phyloP scores from a whole-genome alignment of 1,284 basidiomycete genomes.

The Wolfiporia cocos region DNA sequence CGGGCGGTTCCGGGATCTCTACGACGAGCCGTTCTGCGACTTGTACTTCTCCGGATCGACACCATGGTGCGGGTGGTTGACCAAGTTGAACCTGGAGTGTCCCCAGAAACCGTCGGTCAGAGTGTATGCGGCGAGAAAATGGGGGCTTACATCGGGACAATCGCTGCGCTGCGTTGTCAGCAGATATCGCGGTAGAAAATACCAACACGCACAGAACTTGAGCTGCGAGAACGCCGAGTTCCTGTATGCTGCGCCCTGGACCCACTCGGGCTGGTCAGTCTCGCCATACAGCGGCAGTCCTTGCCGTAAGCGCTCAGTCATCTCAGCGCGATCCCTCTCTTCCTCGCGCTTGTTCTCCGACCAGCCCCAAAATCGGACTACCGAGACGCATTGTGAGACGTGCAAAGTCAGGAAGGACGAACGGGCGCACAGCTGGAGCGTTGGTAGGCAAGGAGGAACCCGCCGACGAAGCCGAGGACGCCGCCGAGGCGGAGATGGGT shows the following conservation, averaged over 20 bases:
- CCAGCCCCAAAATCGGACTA: slow-evolving; percentile 98
- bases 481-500: slow-evolving; percentile 37
- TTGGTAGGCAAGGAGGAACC: slow-evolving; percentile 94
- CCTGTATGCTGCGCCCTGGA: slow-evolving; percentile 84
- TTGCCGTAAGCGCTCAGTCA: slow-evolving; percentile 62
- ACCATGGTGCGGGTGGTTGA: slow-evolving; percentile 86
- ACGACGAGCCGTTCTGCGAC: slow-evolving; percentile 21
- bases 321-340: slow-evolving; percentile 69
- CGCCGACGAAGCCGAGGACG: slow-evolving; percentile 73
- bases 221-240: slow-evolving; percentile 93
- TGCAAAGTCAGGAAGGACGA: neutral
- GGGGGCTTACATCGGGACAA: slow-evolving; percentile 58
- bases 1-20: slow-evolving; percentile 2
- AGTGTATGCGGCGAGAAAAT: neutral
- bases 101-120: too few relatives aligned
- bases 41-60: slow-evolving; percentile 80
- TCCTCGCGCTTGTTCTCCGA: slow-evolving; percentile 86
- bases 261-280: slow-evolving; percentile 78
- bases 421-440: slow-evolving; percentile 69
- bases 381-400: neutral
- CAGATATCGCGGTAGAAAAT: neutral
- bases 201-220: slow-evolving; percentile 71
- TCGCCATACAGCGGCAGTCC: slow-evolving; percentile 85
- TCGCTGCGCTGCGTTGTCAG: slow-evolving; percentile 34
- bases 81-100: slow-evolving; percentile 80